Conservation (phyloP, 129 eudicot species). For the Sambucus nigra region DNA sequence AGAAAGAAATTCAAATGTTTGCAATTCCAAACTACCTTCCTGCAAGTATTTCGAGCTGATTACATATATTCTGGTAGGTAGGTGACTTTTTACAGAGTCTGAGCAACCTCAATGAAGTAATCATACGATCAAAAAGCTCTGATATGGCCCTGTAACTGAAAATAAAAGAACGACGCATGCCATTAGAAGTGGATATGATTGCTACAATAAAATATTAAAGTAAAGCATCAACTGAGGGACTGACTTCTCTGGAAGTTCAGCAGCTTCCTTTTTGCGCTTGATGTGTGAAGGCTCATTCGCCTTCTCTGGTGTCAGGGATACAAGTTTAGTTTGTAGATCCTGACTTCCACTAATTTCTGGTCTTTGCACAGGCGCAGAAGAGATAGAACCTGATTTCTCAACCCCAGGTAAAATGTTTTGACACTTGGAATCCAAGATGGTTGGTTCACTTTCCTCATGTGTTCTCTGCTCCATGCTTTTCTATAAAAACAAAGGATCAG, state of each 20-base stretch:
- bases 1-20: not conserved
- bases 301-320: conserved; percentile 55
- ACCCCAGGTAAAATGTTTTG: conserved; percentile 2
- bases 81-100: conserved; percentile 35
- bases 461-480: conserved; percentile 23
- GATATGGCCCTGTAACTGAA: conserved; percentile 40
- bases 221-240: conserved; percentile 12
- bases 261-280: conserved; percentile 28
- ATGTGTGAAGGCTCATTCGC: conserved; percentile 27
- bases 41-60: conserved; percentile 47
- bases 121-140: conserved; percentile 60
- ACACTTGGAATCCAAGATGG: conserved; percentile 1
- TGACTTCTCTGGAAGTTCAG: conserved; percentile 62
- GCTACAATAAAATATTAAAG: not conserved
- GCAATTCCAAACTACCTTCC: conserved; percentile 30
- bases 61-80: conserved; percentile 34
- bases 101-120: conserved; percentile 63
- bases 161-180: conserved; percentile 4
- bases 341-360: conserved; percentile 12
- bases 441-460: conserved; percentile 12
- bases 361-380: conserved; percentile 19
- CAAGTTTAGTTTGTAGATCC: conserved; percentile 20
- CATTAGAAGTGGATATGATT: not conserved
- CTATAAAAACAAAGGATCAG: no score
- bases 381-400: conserved; percentile 19